Base-by-base conservation (phyloP, 2,329 filamentous ascomycete species). In the Cytospora mali region DNA sequence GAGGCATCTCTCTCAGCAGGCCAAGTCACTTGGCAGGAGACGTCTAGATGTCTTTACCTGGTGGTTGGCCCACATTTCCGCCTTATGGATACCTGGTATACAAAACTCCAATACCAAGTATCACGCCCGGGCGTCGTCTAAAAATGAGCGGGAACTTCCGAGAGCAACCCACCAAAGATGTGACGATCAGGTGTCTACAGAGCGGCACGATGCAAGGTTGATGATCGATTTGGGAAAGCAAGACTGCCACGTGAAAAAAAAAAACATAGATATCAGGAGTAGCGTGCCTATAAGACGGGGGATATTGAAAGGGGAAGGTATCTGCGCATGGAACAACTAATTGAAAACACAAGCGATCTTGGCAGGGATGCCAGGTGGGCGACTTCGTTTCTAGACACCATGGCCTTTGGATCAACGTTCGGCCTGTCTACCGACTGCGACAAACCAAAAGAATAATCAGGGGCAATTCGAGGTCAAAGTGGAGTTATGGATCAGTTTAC, bases 21-120 rank as follows among this genome's bases (percentile, higher is more conserved):
- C 23, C 58, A 52, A 60, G 58, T 54, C 35, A 27, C 58, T 60
- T 60, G 58, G 58, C 58, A 42, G 48, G 52, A 27, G 58, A 50
- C 27, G 42, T 33, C 6, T 13, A n/a, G n/a, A n/a, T n/a, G n/a
- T 54, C 58, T 48, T 60, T 60, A 29, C 58, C 58, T 48, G 28
- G 14, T n/a, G 33, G 14, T 35, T 46, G 18, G n/a, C 6, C 9
- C n/a, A 18, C 39, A 46, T 46, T 9, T 9, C 21, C 14, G n/a
- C 18, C 6, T 21, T 46, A 11, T n/a, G n/a, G n/a, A n/a, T n/a
- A n/a, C n/a, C n/a, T 4, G n/a, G 2, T 13, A 4, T 46, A 9
- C 16, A 39, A 21, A 46, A 18, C 39, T 46, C 39, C 42, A 23
- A 21, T 10, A 46, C 42, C 42, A 46, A 21, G 42, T 23, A 23